Evolutionary conservation across 2,329 filamentous ascomycete species (phyloP), one percentile per base, ranked within the genome.

Genomic region (Aspergillus sp.): DNA sequence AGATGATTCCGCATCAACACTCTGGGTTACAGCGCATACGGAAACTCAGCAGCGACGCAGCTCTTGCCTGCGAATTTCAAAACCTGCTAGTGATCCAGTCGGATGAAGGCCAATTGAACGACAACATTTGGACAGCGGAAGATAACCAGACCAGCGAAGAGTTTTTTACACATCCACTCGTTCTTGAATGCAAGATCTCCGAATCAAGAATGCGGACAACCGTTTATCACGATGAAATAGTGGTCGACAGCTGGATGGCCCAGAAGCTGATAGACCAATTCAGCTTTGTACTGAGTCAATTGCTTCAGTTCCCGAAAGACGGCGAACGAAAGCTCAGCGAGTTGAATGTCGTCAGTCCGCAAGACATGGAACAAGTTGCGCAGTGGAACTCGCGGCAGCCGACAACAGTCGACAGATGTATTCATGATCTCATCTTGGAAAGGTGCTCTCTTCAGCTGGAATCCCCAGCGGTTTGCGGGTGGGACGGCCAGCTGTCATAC

Each of bases 211-310:
- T 80, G 47, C 53, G 71, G 11, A 61, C 77, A 35, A 77, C 75
- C 60, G 75, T 75, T 1, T 78, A 76, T 44, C 80, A 80, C 44
- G 76, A 82, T 46, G 75, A 74, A 14, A 69, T 70, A n/a, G 67
- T 70, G 1, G 68, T 81, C 12, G 60, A 61, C 12, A 62, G 58
- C 19, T 54, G 59, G 15, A 64, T 68, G 12, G 72, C 78, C 57
- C 59, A 76, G 44, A 61, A 64, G 19, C 67, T 75, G 4, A 54
- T 79, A 8, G 52, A 57, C 2, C 72, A 79, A 39, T 61, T 82
- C 8, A 40, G 40, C 8, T 49, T 49, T 27, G 47, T 62, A 4
- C 39, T 62, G 8, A 38, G 48, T 5, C 59, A 62, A 32, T 40
- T 63, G 10, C 44, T 53, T n/a, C 34, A 45, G 2, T 31, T 48